Evolutionary conservation across 495 filamentous ascomycete genomes (phyloP).

Genomic region (Daldinia childiae): DNA sequence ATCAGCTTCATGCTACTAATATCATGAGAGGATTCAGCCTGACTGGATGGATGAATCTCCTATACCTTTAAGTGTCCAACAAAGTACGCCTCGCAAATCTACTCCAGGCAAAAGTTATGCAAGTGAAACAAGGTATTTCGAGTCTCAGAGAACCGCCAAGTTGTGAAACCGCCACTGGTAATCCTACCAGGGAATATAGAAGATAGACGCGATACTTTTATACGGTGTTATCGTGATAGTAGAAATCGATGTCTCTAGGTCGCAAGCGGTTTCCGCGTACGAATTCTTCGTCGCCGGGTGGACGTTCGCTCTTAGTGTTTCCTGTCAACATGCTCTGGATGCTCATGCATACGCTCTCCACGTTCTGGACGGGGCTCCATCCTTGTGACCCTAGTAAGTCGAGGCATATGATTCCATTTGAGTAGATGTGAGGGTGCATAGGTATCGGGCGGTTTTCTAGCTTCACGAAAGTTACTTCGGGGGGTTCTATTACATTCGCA

Average conservation of each 20-base stretch:
- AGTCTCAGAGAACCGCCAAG: slow-evolving; percentile 20
- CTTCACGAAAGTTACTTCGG: slow-evolving; percentile 88
- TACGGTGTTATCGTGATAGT: slow-evolving; percentile 86
- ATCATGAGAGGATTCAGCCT: slow-evolving; percentile 27
- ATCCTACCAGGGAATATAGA: background rate
- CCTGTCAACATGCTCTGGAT: slow-evolving; percentile 98
- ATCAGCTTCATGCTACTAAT: slow-evolving; percentile 14
- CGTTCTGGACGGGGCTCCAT: slow-evolving; percentile 96
- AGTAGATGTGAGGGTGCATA: slow-evolving; percentile 97
- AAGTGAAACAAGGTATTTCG: slow-evolving; percentile 34
- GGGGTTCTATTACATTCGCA: slow-evolving; percentile 69
- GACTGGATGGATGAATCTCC: slow-evolving; percentile 15
- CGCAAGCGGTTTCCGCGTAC: slow-evolving; percentile 78
- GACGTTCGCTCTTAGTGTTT: slow-evolving; percentile 88
- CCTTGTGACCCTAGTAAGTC: slow-evolving; percentile 87
- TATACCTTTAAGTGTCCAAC: slow-evolving; percentile 29
- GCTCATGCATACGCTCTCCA: slow-evolving; percentile 96
- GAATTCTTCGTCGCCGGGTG: slow-evolving; percentile 86
- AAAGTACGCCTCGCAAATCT: slow-evolving; percentile 20
- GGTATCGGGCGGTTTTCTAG: slow-evolving; percentile 77
- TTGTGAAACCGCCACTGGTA: slow-evolving; percentile 7
- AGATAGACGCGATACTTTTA: slow-evolving; percentile 51
- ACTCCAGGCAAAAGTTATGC: slow-evolving; percentile 34
- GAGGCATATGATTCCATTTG: slow-evolving; percentile 97
- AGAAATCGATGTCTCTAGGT: slow-evolving; percentile 86